Conservation (phyloP, 805 yeast species). For the Metschnikowia vanudenii region DNA sequence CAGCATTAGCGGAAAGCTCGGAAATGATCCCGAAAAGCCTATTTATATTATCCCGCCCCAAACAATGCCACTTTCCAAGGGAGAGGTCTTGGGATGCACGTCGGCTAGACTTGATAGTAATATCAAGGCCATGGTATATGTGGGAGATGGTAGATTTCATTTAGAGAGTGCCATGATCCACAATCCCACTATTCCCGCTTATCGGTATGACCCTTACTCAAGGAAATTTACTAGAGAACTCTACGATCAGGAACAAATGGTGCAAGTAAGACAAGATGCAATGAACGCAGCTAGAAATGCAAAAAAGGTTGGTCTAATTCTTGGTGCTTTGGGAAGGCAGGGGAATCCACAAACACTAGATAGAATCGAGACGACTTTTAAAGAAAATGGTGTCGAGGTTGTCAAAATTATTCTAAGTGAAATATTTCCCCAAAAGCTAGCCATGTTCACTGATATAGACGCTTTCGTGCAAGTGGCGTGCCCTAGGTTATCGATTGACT, state of each 20-base stretch:
- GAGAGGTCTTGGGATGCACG: constrained; percentile 96
- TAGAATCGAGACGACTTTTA: constrained; percentile 57
- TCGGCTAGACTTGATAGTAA: constrained; percentile 72
- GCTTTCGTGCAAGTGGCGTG: constrained; percentile 98
- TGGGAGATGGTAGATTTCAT: constrained; percentile 97
- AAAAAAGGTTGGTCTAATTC: constrained; percentile 72
- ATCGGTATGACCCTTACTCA: constrained; percentile 91
- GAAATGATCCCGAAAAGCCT: constrained; percentile 46
- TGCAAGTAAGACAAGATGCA: constrained; percentile 70
- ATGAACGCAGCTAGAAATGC: constrained; percentile 59
- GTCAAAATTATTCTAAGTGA: constrained; percentile 86
- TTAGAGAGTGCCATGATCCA: constrained; percentile 96
- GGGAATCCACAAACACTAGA: constrained; percentile 80
- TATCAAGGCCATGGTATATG: constrained; percentile 77
- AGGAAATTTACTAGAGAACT: constrained; percentile 86
- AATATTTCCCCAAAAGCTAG: constrained; percentile 86
- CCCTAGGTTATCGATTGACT: constrained; percentile 91
- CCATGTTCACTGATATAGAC: constrained; percentile 90
- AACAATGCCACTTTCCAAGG: constrained; percentile 86
- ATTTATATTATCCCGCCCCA: constrained; percentile 82
- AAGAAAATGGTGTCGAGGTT: constrained; percentile 57
- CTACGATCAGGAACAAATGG: constrained; percentile 84
- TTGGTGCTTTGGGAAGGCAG: constrained; percentile 95
- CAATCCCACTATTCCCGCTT: constrained; percentile 90
- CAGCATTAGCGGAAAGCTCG: constrained; percentile 61